These are phyloP conservation scores for Citrus trifoliata DNA, from an alignment of 345 rosid genomes.

Conservation along the genomic window DNA sequence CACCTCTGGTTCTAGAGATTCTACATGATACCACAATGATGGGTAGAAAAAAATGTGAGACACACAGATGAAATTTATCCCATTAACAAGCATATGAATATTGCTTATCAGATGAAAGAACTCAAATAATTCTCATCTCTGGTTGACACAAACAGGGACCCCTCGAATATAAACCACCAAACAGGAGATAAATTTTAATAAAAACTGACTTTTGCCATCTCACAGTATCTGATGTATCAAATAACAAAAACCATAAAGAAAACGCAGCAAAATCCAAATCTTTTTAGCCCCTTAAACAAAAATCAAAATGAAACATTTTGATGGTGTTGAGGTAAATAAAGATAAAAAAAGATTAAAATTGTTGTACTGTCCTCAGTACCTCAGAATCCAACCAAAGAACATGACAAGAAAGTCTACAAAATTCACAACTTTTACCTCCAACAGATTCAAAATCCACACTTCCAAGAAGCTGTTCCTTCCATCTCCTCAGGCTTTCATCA, in stretches of 20 bases:
- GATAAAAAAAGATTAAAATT: not conserved
- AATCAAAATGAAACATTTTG: not conserved
- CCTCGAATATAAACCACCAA: not conserved
- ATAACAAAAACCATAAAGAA: not conserved
- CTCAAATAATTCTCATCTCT: not conserved
- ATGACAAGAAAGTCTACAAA: not conserved
- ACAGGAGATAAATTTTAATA: not conserved
- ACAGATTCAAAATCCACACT: constrained; percentile 46
- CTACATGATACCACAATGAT: constrained; percentile 32
- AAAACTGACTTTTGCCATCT: not conserved
- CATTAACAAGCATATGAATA: not conserved
- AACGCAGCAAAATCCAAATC: not conserved
- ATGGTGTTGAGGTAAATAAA: not conserved
- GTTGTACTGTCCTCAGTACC: not conserved
- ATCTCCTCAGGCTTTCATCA: constrained; percentile 74
- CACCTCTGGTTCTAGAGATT: constrained; percentile 80
- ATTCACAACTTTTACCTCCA: constrained; percentile 47
- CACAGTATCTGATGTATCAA: not conserved
- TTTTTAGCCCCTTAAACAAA: not conserved
- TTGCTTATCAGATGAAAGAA: not conserved
- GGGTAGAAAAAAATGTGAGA: constrained; percentile 14
- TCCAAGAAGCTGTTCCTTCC: constrained; percentile 85
- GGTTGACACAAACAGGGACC: not conserved
- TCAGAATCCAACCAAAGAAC: not conserved
- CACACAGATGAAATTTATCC: not conserved